Base-by-base conservation (phyloP, 768 basidiomycete genomes). In the Lentinus brumalis region DNA sequence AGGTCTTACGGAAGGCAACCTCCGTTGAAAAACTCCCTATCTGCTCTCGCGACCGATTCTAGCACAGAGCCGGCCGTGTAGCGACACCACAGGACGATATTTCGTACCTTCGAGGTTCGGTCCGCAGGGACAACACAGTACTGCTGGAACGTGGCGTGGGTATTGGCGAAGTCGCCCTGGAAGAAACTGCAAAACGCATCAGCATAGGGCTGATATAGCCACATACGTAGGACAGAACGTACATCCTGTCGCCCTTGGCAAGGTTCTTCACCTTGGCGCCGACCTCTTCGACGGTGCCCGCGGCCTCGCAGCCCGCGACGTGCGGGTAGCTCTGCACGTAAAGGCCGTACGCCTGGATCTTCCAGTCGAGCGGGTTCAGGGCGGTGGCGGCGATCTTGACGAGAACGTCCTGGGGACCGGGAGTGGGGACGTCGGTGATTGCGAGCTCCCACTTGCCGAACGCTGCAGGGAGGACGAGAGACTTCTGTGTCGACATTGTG, bases 291-390 rank as follows among this genome's bases (percentile, higher is more conserved):
- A 68, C 64, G 35, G 57, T 15, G 11, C 66, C 66, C 15, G 66
- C 66, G 11, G 30, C 60, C 49, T 67, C 66, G 14, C 42, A 46
- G 3, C 73, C 73, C 9, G 69, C 53, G 18, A 72, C 49, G 38
- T 41, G 61, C 4, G 68, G 73, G 62, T 50, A 73, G 18, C 56
- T 15, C 54, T 69, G 53, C 59, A 70, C 62, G 10, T 30, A 31
- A 2, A 38, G 44, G n/a, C n/a, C 44, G n/a, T 45, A 45, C 2
- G 16, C 8, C 58, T 81, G 81, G 32, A 83, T 75, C 66, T 82
- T 83, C 70, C 81, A 82, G 61, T 86, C 85, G 15, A 77, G 75
- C 2, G 85, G 85, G 61, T 85, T 84, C 50, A 85, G 70, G 3
- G 80, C 77, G 0, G 81, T 76, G 5, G 84, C 74, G 47, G 75